Conservation (phyloP, 257 asterid genomes). For the Ocimum tenuiflorum region DNA sequence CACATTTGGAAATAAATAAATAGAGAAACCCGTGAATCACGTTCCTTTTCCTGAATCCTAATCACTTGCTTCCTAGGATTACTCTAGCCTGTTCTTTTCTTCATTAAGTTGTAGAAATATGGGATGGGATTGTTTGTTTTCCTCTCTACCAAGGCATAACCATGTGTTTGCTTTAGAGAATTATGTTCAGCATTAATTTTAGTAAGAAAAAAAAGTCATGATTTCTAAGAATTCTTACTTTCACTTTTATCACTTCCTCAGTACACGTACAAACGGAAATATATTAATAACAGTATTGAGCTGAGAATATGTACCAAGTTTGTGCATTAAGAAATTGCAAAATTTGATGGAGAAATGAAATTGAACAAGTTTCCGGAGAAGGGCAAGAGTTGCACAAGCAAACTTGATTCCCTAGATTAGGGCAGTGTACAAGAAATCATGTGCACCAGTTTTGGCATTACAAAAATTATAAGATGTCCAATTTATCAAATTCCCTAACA, state of each 20-base stretch:
- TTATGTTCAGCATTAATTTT: no score
- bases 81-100: slow-evolving; percentile 25
- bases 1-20: background rate
- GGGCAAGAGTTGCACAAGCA: slow-evolving; percentile 25
- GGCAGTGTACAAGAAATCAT: slow-evolving; percentile 17
- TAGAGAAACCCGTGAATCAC: background rate
- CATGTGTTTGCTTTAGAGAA: no score
- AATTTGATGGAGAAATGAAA: background rate
- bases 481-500: no score
- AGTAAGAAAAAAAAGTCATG: no score
- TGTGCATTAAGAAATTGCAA: slow-evolving; percentile 6
- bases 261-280: no score
- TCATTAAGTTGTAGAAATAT: slow-evolving; percentile 2
- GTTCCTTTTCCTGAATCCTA: background rate
- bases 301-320: slow-evolving; percentile 20
- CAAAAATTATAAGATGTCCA: slow-evolving; percentile 24
- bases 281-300: no score
- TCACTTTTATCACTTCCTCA: no score
- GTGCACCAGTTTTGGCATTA: background rate
- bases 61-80: slow-evolving; percentile 16
- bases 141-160: background rate
- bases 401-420: slow-evolving; percentile 28
- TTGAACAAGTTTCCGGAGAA: background rate
- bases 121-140: background rate
- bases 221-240: no score